These are phyloP conservation scores for Leptomonas pyrrhocoris DNA, from an alignment of 208 protist species.

Conservation along the genomic window DNA sequence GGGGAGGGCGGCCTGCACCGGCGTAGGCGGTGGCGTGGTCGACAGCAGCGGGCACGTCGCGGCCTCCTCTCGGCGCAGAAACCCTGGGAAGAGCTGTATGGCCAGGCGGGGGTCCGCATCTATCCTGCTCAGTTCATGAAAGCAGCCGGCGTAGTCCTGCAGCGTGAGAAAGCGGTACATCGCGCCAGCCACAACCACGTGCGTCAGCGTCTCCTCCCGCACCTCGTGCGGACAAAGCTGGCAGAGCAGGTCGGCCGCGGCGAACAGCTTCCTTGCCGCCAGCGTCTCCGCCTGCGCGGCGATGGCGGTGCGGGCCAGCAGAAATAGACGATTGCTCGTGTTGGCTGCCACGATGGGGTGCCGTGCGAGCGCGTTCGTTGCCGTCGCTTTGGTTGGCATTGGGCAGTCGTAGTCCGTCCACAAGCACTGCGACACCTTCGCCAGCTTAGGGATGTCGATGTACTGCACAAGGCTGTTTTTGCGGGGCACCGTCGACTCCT, in stretches of 20 bases:
- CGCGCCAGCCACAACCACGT: slow-evolving; percentile 41
- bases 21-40: neutral
- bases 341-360: slow-evolving; percentile 43
- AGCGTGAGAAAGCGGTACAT: slow-evolving; percentile 44
- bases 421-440: slow-evolving; percentile 38
- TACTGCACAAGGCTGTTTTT: slow-evolving; percentile 25
- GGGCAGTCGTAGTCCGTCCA: slow-evolving; percentile 58
- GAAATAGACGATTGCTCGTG: slow-evolving; percentile 36
- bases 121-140: slow-evolving; percentile 49
- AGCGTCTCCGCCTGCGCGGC: slow-evolving; percentile 38
- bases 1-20: slow-evolving; percentile 14
- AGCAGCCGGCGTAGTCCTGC: slow-evolving; percentile 40
- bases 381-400: slow-evolving; percentile 30
- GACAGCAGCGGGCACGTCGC: slow-evolving; percentile 4
- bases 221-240: slow-evolving; percentile 66
- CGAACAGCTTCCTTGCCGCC: slow-evolving; percentile 31
- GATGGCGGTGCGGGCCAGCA: slow-evolving; percentile 39
- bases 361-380: slow-evolving; percentile 25
- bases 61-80: neutral
- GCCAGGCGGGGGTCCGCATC: slow-evolving; percentile 52
- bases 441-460: slow-evolving; percentile 18
- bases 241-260: slow-evolving; percentile 53
- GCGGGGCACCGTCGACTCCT: neutral
- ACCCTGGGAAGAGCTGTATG: slow-evolving; percentile 50
- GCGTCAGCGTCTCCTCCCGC: slow-evolving; percentile 24